phyloP scores from a whole-genome alignment of 257 asterid genomes.

The Rubia yunnanensis region DNA sequence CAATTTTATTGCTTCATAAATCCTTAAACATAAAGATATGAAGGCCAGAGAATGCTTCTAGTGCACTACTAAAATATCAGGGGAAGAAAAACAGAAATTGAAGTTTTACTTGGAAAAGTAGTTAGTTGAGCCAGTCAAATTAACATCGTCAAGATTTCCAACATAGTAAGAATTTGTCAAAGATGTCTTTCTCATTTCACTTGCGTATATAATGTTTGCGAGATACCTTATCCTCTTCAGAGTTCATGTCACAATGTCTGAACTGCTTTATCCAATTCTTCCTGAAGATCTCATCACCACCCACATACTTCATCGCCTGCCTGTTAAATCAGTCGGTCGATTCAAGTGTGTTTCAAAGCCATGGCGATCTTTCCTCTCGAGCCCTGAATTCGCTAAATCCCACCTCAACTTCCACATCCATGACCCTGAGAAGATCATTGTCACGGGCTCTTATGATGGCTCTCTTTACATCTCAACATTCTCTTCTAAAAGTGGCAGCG shows the following conservation, averaged over 20 bases:
- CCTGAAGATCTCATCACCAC: background rate
- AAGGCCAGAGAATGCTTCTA: too few species aligned
- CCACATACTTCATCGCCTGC: background rate
- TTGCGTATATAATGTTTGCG: too few species aligned
- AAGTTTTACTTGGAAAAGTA: too few species aligned
- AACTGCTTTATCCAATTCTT: background rate
- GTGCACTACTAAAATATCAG: too few species aligned
- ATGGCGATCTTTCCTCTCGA: background rate
- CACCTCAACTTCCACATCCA: slow-evolving; percentile 16
- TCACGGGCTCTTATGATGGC: slow-evolving; percentile 8
- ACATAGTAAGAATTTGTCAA: too few species aligned
- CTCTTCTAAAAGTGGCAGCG: background rate
- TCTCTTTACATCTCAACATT: slow-evolving; percentile 12
- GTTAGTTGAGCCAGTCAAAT: too few species aligned
- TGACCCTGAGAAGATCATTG: slow-evolving; percentile 14
- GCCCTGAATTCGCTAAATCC: background rate
- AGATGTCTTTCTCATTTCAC: too few species aligned
- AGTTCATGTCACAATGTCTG: background rate
- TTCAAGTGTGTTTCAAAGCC: background rate
- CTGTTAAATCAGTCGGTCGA: background rate
- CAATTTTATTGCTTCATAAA: too few species aligned
- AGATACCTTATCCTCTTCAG: too few species aligned
- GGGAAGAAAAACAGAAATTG: too few species aligned
- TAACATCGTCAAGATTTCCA: too few species aligned
- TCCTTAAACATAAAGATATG: too few species aligned